Evolutionary conservation across 164 flowering plant genomes (phyloP), one percentile per base, ranked within the genome.

Genomic region (Buxus sempervirens): DNA sequence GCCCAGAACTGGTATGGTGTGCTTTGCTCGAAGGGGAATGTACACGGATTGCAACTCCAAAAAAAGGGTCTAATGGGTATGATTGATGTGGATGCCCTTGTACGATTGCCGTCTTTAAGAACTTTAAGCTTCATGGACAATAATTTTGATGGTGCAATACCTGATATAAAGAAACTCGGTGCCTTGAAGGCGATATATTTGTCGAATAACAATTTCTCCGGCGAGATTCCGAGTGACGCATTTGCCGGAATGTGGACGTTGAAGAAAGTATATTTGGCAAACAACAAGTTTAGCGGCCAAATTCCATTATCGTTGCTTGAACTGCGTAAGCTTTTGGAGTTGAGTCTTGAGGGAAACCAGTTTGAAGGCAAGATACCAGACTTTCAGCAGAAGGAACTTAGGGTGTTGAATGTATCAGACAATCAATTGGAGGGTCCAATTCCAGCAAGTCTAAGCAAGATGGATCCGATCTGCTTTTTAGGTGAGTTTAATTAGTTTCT

Each of bases 341-440:
- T 91, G 73, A 72, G 71, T 67, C 72, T 93, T 10, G 83, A 84
- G 51, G 76, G 74, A 0, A 93, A 93, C 56, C 69, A 67, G 41
- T 84, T 93, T 60, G 66, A 60, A 6, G 98, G 96, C 1, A 25
- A 32, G 25, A 81, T 93, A 16, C 98, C 97, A 0, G 69, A 81
- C 53, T 86, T 93, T 74, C 38, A 10, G 6, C 85, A 78, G 58
- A 58, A 49, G 59, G 57, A 48, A 9, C 63, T 83, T 66, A 25
- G 13, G 0, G 0, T 22, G 18, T 69, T 87, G 25, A 80, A 88
- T 63, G 38, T 90, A 0, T 69, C 91, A 0, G 62, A 85, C 53
- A 93, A 93, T 73, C 63, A 54, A 19, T 79, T 93, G 48, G 78
- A 65, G 51, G 98, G 98, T 51, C 69, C 63, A 1, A 83, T 93